Base-by-base conservation (phyloP, 192 early-diverging fungal genomes). In the Blastocladiella britannica region DNA sequence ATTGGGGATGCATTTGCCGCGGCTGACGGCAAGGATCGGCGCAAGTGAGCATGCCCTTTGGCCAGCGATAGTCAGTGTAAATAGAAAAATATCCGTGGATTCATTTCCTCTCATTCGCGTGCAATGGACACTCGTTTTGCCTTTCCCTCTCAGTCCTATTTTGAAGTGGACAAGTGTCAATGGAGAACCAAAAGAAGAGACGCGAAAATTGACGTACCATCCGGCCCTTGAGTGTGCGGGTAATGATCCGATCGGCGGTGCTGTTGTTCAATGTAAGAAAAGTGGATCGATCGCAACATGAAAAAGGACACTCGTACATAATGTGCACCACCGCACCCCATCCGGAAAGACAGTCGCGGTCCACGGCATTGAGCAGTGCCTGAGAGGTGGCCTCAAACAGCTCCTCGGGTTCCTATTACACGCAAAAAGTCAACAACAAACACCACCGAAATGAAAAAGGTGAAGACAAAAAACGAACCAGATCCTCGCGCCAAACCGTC, bases 351-450 rank as follows among this genome's bases (percentile, higher is more conserved):
- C 87, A 83, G 68, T 99, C 90, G 61, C 95, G 84, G 66, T 99
- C 92, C 53, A 91, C 83, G 20, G 92, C 88, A 66, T 82, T 91
- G 66, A 99, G 71, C 52, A 99, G 68, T 6, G 93, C 77, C 65
- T 99, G 95, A 7, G 88, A 90, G 43, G 94, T 87, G 55, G 86
- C 88, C 73, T 97, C 93, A 63, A 99, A 99, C 55, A 99, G 72
- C 62, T 92, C 92, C 58, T 97, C 92, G 12, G 95, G 92, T 61
- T 83, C 75, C 76, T 80, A 53, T 51, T 53, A 24, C 15, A 25
- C 4, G 24, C 58, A 28, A 55, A 47, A 20, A 0, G 53, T 1
- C 25, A 65, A 26, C 7, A 28, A 55, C 47, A 63, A 47, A 20
- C 5, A 4, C 2, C 51, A 20, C 9, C n/a, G n/a, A 55, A 29